Percentiles rank a stretch among this genome's conserved stretches.
These are phyloP conservation scores for Sordariomycetes sp. DNA, from an alignment of 2,329 filamentous ascomycete species.

Conservation along the genomic window DNA sequence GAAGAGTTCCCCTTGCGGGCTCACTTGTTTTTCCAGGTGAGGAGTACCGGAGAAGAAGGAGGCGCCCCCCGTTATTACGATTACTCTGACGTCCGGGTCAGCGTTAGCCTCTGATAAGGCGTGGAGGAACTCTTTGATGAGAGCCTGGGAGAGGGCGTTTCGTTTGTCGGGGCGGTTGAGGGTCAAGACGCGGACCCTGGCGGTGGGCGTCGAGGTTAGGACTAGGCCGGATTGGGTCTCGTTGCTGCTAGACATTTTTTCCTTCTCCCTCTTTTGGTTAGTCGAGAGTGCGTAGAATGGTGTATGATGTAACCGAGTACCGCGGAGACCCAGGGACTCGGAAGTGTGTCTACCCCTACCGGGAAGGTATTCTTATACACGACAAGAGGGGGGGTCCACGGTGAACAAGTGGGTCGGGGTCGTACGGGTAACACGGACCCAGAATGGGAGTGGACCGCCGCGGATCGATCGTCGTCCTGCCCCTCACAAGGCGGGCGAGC, in stretches of 20 bases:
- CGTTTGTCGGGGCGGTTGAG: slow-evolving; percentile 41
- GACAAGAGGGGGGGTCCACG: too few species aligned
- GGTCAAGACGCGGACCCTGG: slow-evolving; percentile 30
- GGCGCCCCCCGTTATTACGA: slow-evolving; percentile 22
- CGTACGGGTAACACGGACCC: too few species aligned
- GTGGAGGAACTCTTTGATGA: slow-evolving; percentile 30
- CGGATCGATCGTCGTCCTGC: too few species aligned
- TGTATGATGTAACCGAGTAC: too few species aligned
- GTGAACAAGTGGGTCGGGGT: too few species aligned
- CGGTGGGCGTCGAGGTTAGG: slow-evolving; percentile 13
- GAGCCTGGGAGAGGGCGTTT: slow-evolving; percentile 40
- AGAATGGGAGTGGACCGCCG: too few species aligned
- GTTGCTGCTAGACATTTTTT: background rate
- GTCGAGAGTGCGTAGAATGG: background rate
- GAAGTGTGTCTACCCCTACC: too few species aligned
- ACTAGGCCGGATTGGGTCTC: slow-evolving; percentile 7
- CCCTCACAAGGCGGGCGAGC: too few species aligned
- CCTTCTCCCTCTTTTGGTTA: too few species aligned
- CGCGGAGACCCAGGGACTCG: too few species aligned
- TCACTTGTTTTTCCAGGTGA: background rate
- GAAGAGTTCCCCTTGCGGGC: too few species aligned
- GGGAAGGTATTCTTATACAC: too few species aligned
- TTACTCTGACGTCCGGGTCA: slow-evolving; percentile 16
- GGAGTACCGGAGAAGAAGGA: slow-evolving; percentile 21
- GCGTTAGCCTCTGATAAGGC: slow-evolving; percentile 12